A percentile compares a stretch with the other conserved stretches of the same genome.
These are phyloP conservation scores for Russula earlei DNA, from an alignment of 768 basidiomycete genomes.

Conservation along the genomic window DNA sequence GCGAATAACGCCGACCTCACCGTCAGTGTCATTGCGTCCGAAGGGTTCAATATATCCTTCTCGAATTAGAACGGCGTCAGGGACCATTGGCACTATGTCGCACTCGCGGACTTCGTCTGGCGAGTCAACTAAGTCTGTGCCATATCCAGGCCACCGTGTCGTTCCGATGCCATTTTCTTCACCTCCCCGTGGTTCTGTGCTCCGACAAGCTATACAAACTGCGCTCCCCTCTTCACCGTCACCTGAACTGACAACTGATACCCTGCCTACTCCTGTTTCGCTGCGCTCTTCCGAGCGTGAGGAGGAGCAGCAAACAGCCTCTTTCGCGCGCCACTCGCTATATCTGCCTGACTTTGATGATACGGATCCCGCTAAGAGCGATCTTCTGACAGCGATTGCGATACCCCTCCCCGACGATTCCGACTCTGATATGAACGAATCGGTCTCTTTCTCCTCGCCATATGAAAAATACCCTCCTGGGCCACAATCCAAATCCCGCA, in stretches of 20 bases:
- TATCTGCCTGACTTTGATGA: slow-evolving; percentile 36
- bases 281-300: slow-evolving; percentile 14
- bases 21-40: slow-evolving; percentile 17
- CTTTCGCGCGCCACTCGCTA: slow-evolving; percentile 14
- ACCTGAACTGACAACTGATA: slow-evolving; percentile 7
- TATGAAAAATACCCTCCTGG: slow-evolving; percentile 41
- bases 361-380: slow-evolving; percentile 29
- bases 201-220: slow-evolving; percentile 28
- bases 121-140: slow-evolving; percentile 13
- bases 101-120: slow-evolving; percentile 20
- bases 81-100: not conserved
- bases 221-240: slow-evolving; percentile 29
- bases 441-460: slow-evolving; percentile 65
- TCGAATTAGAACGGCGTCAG: slow-evolving; percentile 17
- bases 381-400: slow-evolving; percentile 57
- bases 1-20: slow-evolving; percentile 21
- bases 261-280: slow-evolving; percentile 17
- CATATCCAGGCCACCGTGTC: slow-evolving; percentile 16
- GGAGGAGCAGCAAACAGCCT: not conserved
- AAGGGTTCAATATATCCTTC: slow-evolving; percentile 19
- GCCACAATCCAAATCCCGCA: slow-evolving; percentile 30
- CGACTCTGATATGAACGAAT: slow-evolving; percentile 50
- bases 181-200: slow-evolving; percentile 23
- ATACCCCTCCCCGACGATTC: slow-evolving; percentile 70
- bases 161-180: slow-evolving; percentile 20